These are phyloP conservation scores for Pythium diclinum DNA, from an alignment of 352 stramenopile species.

Conservation along the genomic window DNA sequence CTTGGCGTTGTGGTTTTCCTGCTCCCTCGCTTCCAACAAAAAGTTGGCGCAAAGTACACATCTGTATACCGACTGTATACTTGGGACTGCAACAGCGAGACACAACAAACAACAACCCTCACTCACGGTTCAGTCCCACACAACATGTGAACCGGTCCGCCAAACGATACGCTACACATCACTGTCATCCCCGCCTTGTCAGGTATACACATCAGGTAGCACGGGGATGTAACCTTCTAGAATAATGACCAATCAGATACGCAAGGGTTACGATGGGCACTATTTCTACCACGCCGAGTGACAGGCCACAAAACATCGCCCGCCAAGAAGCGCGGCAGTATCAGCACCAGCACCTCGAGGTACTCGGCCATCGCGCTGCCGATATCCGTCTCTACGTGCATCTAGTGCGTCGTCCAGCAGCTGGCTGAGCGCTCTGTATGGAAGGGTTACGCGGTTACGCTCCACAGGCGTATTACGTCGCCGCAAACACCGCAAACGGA, in stretches of 20 bases:
- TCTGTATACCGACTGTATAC: conserved; percentile 20
- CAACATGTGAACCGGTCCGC: not conserved
- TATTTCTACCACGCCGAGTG: not conserved
- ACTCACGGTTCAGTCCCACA: not conserved
- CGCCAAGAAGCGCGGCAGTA: no score
- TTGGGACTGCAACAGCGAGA: conserved; percentile 20
- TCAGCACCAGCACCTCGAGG: not conserved
- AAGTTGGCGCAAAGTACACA: not conserved
- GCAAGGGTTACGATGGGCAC: not conserved
- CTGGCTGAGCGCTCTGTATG: not conserved
- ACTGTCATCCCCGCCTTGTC: not conserved
- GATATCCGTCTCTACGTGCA: not conserved
- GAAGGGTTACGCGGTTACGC: not conserved
- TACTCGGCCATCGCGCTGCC: not conserved
- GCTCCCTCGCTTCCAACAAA: conserved; percentile 25
- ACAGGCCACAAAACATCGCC: not conserved
- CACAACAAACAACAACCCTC: conserved; percentile 15
- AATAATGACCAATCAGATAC: conserved; percentile 14
- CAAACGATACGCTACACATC: no score
- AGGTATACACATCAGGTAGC: not conserved
- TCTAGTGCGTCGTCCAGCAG: not conserved
- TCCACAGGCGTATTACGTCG: not conserved
- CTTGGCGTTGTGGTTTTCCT: not conserved
- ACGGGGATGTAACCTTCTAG: not conserved
- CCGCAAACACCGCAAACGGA: not conserved